Conservation (phyloP, 2,329 filamentous ascomycete genomes). For the Rhynchosporium secalis region DNA sequence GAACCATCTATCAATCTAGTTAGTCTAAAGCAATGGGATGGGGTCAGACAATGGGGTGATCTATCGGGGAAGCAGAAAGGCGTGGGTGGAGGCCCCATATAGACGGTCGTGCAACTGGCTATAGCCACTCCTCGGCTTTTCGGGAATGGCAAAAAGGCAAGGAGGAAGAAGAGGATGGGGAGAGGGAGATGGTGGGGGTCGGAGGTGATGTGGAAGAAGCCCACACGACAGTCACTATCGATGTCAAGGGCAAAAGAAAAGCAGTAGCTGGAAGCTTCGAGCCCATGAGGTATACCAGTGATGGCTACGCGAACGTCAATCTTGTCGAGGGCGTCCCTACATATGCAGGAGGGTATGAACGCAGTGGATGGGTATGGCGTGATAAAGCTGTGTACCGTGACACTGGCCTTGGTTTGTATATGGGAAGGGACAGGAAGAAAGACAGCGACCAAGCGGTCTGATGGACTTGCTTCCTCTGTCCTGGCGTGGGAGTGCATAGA, state of each 20-base stretch:
- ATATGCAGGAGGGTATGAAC: conserved; percentile 3
- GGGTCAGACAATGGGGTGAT: not conserved
- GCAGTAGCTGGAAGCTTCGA: conserved; percentile 13
- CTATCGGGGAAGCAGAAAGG: conserved; percentile 26
- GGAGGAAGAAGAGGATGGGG: not conserved
- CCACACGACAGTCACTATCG: conserved; percentile 29
- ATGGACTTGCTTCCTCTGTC: not conserved
- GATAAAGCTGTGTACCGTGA: conserved; percentile 37
- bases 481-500: not conserved
- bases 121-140: not conserved
- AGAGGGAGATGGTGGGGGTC: conserved; percentile 2
- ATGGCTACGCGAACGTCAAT: not conserved
- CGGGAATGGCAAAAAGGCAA: not conserved
- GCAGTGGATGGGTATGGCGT: conserved; percentile 27
- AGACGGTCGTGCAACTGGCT: conserved; percentile 31
- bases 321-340: not conserved
- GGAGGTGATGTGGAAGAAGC: conserved; percentile 23
- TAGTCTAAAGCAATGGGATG: conserved; percentile 35
- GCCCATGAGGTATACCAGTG: not conserved
- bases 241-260: conserved; percentile 35
- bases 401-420: conserved; percentile 34
- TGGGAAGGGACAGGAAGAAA: conserved; percentile 23
- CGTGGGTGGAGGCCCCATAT: conserved; percentile 35
- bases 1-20: conserved; percentile 44
- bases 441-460: not conserved